Evolutionary conservation across 139 green algal species (phyloP), one percentile per base, ranked within the genome.

Genomic region (Chlamydomonas incerta): DNA sequence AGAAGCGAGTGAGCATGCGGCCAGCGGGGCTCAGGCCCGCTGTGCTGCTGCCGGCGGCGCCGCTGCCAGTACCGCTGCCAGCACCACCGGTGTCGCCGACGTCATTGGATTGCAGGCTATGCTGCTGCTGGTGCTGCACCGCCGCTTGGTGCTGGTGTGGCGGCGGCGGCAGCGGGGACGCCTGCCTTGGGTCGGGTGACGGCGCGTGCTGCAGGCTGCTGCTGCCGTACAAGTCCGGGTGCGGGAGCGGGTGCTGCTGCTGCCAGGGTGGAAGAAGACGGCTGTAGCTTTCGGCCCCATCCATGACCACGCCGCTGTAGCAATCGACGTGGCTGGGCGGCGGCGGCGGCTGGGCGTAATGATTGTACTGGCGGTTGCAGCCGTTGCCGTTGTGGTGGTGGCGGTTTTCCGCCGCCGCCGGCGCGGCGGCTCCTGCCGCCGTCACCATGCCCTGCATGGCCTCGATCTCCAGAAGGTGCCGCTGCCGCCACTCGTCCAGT

Each of bases 401-500:
- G 2, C 14, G 14, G 21, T 20, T 3, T 34, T n/a, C n/a, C 6
- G 11, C n/a, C n/a, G 18, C 13, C 31, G 65, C 13, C n/a, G 65
- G n/a, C n/a, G 65, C 65, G 24, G 65, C 14, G 1, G n/a, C n/a
- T 9, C 8, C 41, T 50, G 6, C 41, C 41, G 8, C 6, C 41
- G n/a, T n/a, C 5, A 23, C 65, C 34, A 73, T 4, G 4, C 46
- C 65, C 46, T 74, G n/a, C n/a, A n/a, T 62, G 47, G 77, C 65
- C 46, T 74, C 63, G 20, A 74, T 67, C 29, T 74, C 65, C 2
- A 35, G n/a, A 5, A 84, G 46, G 20, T 84, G 31, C 1, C 46
- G 65, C 31, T 84, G 63, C n/a, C 77, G 63, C 77, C 77, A 84
- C 65, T 84, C 65, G 46, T 84, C 77, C n/a, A 84, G 65, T 20